Percentiles rank a stretch among this genome's conserved stretches.
These are phyloP conservation scores for Penicillium concentricum DNA, from an alignment of 2,329 filamentous ascomycete species.

Conservation along the genomic window DNA sequence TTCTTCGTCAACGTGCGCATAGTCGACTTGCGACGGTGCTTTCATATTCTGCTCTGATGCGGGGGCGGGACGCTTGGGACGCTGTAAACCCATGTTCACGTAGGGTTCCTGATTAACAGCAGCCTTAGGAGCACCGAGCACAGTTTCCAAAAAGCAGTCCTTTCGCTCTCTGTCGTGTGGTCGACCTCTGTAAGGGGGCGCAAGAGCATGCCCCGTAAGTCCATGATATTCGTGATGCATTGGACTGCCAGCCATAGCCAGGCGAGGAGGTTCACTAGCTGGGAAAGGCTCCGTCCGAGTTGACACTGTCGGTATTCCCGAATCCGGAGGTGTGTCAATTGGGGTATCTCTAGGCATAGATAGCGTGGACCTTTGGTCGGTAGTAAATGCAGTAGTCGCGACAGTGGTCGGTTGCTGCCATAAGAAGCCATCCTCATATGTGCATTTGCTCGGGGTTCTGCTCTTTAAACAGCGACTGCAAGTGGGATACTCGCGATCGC, in stretches of 20 bases:
- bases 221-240: slow-evolving; percentile 5
- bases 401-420: slow-evolving; percentile 41
- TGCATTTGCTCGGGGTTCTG: slow-evolving; percentile 36
- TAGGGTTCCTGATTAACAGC: slow-evolving; percentile 35
- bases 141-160: slow-evolving; percentile 36
- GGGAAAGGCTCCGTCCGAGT: slow-evolving; percentile 24
- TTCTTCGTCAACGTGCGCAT: slow-evolving; percentile 17
- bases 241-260: slow-evolving; percentile 5
- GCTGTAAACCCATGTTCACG: slow-evolving; percentile 29
- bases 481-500: slow-evolving; percentile 43
- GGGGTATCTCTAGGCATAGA: slow-evolving; percentile 18
- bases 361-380: slow-evolving; percentile 25
- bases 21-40: slow-evolving; percentile 9
- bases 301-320: slow-evolving; percentile 29
- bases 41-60: background rate
- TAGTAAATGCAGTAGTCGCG: slow-evolving; percentile 22
- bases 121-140: slow-evolving; percentile 35
- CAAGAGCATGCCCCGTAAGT: background rate
- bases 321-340: slow-evolving; percentile 30
- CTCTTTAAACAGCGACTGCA: slow-evolving; percentile 42
- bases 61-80: slow-evolving; percentile 19
- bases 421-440: slow-evolving; percentile 43
- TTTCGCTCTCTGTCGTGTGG: slow-evolving; percentile 26
- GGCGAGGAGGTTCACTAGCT: slow-evolving; percentile 4
- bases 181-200: slow-evolving; percentile 3